These are phyloP conservation scores for Gryganskiella cystojenkinii DNA, from an alignment of 192 early-diverging fungal genomes.

Conservation along the genomic window DNA sequence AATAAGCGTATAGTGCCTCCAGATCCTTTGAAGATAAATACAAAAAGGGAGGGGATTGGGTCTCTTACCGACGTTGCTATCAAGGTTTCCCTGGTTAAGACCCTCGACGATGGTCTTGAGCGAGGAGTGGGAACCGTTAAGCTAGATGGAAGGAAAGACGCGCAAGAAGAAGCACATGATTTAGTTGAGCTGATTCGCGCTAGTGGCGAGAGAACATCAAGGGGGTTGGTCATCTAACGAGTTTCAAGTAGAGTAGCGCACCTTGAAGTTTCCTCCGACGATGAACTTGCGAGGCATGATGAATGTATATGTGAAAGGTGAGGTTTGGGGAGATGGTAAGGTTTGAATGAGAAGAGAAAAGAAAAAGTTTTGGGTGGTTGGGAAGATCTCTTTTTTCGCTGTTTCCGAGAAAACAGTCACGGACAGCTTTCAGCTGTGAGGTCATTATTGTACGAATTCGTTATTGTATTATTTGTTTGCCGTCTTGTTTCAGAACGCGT, in stretches of 20 bases:
- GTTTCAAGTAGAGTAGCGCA: too few relatives aligned
- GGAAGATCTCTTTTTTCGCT: too few relatives aligned
- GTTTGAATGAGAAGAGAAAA: background rate
- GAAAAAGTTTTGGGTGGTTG: too few relatives aligned
- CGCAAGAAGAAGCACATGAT: too few relatives aligned
- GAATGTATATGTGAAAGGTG: background rate
- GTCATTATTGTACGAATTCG: too few relatives aligned
- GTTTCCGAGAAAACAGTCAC: too few relatives aligned
- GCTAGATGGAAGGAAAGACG: conserved; percentile 57
- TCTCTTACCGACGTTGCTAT: conserved; percentile 75
- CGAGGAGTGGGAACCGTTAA: conserved; percentile 90
- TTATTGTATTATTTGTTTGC: too few relatives aligned
- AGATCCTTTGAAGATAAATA: too few relatives aligned
- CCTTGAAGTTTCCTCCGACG: conserved; percentile 75
- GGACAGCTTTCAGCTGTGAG: too few relatives aligned
- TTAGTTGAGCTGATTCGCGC: background rate
- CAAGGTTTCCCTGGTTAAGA: conserved; percentile 80
- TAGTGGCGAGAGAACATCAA: conserved; percentile 1
- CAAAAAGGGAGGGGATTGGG: background rate
- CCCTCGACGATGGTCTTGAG: conserved; percentile 79
- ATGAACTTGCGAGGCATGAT: conserved; percentile 86
- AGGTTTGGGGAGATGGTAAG: background rate
- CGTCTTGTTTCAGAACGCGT: too few relatives aligned
- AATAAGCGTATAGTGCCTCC: too few relatives aligned
- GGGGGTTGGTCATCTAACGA: too few relatives aligned